phyloP scores from a whole-genome alignment of 768 basidiomycete species.

The Boletus subparvulus region DNA sequence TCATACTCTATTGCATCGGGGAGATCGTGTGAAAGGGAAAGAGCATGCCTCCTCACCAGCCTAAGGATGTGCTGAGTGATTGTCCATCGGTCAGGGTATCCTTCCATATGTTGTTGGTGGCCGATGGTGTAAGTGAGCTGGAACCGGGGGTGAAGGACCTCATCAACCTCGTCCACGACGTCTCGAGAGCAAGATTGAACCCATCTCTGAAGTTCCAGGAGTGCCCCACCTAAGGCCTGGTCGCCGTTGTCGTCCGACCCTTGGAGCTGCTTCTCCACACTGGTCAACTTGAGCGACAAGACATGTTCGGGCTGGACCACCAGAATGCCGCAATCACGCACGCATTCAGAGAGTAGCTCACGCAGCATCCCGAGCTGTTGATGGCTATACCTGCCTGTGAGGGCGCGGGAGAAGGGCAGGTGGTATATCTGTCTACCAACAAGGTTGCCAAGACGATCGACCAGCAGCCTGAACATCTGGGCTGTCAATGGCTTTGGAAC shows the following conservation, averaged over 20 bases:
- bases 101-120: conserved; percentile 19
- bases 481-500: too few species aligned
- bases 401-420: too few species aligned
- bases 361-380: not conserved
- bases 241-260: not conserved
- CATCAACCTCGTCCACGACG: conserved; percentile 22
- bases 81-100: conserved; percentile 30
- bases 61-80: conserved; percentile 28
- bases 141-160: conserved; percentile 23
- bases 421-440: too few species aligned
- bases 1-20: too few species aligned
- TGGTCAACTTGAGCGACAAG: conserved; percentile 46
- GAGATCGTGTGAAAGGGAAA: not conserved
- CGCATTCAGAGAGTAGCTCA: not conserved
- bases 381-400: not conserved
- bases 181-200: conserved; percentile 14
- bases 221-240: not conserved
- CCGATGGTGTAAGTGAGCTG: conserved; percentile 26
- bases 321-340: conserved; percentile 40
- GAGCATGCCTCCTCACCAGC: conserved; percentile 9
- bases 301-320: conserved; percentile 51
- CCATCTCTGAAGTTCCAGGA: conserved; percentile 18
- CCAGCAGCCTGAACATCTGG: too few species aligned
- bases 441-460: too few species aligned
- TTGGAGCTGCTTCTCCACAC: conserved; percentile 33